Base-by-base conservation (phyloP, 2,329 filamentous ascomycete genomes). In the Paraconiothyrium brasiliense region DNA sequence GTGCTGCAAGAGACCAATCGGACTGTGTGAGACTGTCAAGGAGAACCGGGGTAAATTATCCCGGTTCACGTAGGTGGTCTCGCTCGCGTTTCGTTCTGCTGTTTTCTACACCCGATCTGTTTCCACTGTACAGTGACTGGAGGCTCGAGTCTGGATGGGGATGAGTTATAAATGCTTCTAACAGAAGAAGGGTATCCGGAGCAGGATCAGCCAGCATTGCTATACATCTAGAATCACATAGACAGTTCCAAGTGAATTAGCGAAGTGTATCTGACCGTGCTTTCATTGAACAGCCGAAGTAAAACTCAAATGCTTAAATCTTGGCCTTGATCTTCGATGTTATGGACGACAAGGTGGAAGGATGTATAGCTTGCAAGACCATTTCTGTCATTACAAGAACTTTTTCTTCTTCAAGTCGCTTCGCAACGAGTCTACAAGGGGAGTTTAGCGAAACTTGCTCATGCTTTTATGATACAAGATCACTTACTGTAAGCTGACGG, bases 371-470 rank as follows among this genome's bases (percentile, higher is more conserved):
- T 44, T 79, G 50, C 1, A 79, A 61, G 14, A 81, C 71, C 1
- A 65, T 69, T 27, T 64, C 70, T 4, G 78, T 79, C 77, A 81
- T 81, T 14, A 68, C 73, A 35, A 82, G 67, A 0, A 80, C 78
- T 61, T 81, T 82, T 54, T 82, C 80, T 57, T 82, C 80, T 58
- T 82, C 78, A 2, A 81, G 69, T 43, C 78, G 71, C 50, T 74
- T 70, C 6, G 78, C 79, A 34, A 81, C 69, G 5, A 81, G 75
- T 41, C 71, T 73, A 43, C 4, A 9, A 20, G 20, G 24, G 32
- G 27, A 20, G 32, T 14, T 65, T 50, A 67, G 58, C 41, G 27
- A 30, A 16, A 30, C 11, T 3, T 30, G 27, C 43, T 37, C 3
- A 9, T 32, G 27, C 27, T 20, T 46, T 22, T 8, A 3, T 24